Evolutionary conservation across 2,329 filamentous ascomycete species (phyloP).

Genomic region (Cryphonectria parasitica): DNA sequence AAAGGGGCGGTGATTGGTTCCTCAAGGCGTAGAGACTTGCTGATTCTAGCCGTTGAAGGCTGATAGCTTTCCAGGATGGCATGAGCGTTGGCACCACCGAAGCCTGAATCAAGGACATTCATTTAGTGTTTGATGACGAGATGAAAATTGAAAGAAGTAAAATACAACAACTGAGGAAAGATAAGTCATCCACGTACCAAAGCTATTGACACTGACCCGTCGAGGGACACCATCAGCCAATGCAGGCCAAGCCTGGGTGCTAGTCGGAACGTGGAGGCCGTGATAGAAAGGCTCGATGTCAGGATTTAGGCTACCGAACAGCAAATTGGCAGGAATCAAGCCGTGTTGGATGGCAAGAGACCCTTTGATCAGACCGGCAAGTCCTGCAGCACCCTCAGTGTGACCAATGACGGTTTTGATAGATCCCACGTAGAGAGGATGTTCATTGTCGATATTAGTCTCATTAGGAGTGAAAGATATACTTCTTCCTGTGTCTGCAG

Average conservation of each 20-base stretch:
- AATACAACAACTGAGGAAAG: neutral
- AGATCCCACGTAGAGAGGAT: slow-evolving; percentile 36
- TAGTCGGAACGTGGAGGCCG: slow-evolving; percentile 31
- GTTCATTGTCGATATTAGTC: neutral
- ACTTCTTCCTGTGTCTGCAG: neutral
- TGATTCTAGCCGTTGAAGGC: neutral
- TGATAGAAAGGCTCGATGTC: slow-evolving; percentile 37
- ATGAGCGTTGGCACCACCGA: slow-evolving; percentile 10
- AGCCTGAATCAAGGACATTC: neutral
- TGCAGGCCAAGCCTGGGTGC: slow-evolving; percentile 34
- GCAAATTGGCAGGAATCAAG: slow-evolving; percentile 41
- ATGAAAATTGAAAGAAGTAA: neutral
- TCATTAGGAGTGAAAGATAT: neutral
- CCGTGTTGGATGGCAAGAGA: slow-evolving; percentile 42
- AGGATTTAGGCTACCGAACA: slow-evolving; percentile 41
- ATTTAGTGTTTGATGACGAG: neutral
- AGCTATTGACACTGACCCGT: slow-evolving; percentile 10
- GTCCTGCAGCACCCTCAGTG: slow-evolving; percentile 46
- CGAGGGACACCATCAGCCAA: slow-evolving; percentile 21
- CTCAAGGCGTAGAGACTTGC: neutral
- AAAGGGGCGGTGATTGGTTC: neutral
- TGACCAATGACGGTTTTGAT: slow-evolving; percentile 45
- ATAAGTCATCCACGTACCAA: neutral
- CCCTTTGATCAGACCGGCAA: slow-evolving; percentile 45
- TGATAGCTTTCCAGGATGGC: slow-evolving; percentile 8